These are phyloP conservation scores for Blastobotrys petasosporus DNA, from an alignment of 1,139 yeast species.

Conservation along the genomic window DNA sequence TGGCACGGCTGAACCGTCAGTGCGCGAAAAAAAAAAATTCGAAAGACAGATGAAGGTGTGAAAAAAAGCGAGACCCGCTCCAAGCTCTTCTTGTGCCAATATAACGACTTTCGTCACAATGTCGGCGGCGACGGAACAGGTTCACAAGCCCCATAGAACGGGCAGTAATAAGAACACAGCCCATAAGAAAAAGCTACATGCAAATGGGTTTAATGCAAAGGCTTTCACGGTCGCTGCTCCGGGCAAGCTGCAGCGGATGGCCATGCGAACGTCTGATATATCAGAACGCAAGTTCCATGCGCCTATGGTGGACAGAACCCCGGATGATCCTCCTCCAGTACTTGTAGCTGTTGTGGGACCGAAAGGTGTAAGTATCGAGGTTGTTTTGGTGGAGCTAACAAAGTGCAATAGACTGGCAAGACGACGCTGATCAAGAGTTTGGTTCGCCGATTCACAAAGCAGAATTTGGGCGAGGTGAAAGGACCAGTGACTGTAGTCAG, in stretches of 20 bases:
- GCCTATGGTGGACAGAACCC: slow-evolving; percentile 96
- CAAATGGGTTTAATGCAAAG: slow-evolving; percentile 87
- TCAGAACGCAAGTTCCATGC: slow-evolving; percentile 86
- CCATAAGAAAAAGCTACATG: slow-evolving; percentile 82
- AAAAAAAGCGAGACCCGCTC: too few relatives aligned
- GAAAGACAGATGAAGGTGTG: too few relatives aligned
- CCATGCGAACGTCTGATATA: slow-evolving; percentile 73
- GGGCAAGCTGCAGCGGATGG: slow-evolving; percentile 77
- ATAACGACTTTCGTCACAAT: too few relatives aligned
- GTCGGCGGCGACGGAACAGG: slow-evolving; percentile 18
- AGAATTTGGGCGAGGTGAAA: slow-evolving; percentile 73
- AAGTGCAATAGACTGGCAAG: slow-evolving; percentile 62
- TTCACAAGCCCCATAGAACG: slow-evolving; percentile 46
- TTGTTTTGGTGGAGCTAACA: background rate
- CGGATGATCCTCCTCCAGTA: slow-evolving; percentile 97
- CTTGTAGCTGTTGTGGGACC: slow-evolving; percentile 98
- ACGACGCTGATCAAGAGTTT: slow-evolving; percentile 87
- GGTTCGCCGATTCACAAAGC: slow-evolving; percentile 84
- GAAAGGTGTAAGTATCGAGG: slow-evolving; percentile 59
- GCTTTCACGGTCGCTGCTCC: slow-evolving; percentile 95
- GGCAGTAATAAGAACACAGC: slow-evolving; percentile 42
- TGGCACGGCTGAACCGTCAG: too few relatives aligned
- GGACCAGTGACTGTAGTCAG: slow-evolving; percentile 98
- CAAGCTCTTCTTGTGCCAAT: too few relatives aligned
- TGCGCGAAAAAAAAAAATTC: too few relatives aligned